Evolutionary conservation across 2,329 filamentous ascomycete genomes (phyloP).

Genomic region (Fusarium torreyae): DNA sequence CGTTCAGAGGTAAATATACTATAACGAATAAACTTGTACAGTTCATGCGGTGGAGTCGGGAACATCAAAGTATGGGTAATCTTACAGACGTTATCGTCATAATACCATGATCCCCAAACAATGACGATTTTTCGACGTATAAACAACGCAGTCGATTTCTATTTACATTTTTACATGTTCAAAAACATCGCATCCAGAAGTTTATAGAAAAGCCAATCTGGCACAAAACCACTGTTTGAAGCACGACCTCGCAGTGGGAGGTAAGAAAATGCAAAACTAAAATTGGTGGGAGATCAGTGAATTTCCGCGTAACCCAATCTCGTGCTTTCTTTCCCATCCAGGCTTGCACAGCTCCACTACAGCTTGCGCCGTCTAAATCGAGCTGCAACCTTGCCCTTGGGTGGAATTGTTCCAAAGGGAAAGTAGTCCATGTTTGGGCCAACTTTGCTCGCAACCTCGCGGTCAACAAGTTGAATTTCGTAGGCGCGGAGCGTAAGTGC

Average conservation of each 20-base stretch:
- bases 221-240: neutral
- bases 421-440: slow-evolving; percentile 44
- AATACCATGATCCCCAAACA: neutral
- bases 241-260: no score
- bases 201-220: no score
- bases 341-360: neutral
- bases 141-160: neutral
- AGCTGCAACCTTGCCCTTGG: slow-evolving; percentile 32
- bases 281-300: no score
- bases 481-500: slow-evolving; percentile 52
- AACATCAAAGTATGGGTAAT: neutral
- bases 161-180: neutral
- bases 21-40: neutral
- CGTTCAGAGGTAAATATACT: neutral
- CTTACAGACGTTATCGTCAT: neutral
- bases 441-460: slow-evolving; percentile 18
- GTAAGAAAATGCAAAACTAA: no score
- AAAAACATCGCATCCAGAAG: neutral
- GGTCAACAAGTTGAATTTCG: slow-evolving; percentile 50
- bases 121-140: neutral
- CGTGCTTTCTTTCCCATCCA: no score
- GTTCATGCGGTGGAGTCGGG: neutral
- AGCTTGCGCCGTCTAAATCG: slow-evolving; percentile 30
- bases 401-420: slow-evolving; percentile 45
- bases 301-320: no score